These are phyloP conservation scores for Epichloe bromicola DNA, from an alignment of 2,329 filamentous ascomycete genomes.

Conservation along the genomic window DNA sequence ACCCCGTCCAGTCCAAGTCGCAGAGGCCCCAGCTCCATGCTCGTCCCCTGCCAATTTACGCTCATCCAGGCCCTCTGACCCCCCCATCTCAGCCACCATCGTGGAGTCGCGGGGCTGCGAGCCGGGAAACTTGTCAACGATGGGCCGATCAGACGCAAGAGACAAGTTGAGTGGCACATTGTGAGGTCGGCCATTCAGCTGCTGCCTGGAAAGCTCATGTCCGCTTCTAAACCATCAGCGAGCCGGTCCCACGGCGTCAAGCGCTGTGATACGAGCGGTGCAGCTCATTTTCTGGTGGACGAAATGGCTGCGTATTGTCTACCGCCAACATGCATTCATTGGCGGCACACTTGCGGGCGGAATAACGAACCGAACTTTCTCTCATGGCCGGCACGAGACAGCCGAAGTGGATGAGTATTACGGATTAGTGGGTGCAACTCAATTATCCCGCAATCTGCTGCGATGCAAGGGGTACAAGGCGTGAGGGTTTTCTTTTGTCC, in stretches of 20 bases:
- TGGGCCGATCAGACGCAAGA: no score
- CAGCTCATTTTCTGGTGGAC: no score
- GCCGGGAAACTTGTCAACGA: background rate
- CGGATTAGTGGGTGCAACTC: background rate
- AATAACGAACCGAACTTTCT: background rate
- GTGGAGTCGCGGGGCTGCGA: constrained; percentile 1
- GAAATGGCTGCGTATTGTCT: no score
- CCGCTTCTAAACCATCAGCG: no score
- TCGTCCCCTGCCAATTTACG: background rate
- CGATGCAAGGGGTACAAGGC: background rate
- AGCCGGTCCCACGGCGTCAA: no score
- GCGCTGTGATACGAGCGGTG: no score
- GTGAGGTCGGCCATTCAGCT: no score
- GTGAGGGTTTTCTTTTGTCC: background rate
- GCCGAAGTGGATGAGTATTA: background rate
- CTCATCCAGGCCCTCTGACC: background rate
- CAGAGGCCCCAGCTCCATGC: background rate
- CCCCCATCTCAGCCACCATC: background rate
- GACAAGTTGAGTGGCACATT: no score
- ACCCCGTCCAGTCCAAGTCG: background rate
- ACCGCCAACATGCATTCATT: no score
- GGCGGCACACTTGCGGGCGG: no score
- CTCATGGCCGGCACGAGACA: background rate
- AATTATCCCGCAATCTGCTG: background rate
- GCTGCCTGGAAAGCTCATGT: no score